Conservation (phyloP, 208 protist species). For the Tritrichomonas foetus region DNA sequence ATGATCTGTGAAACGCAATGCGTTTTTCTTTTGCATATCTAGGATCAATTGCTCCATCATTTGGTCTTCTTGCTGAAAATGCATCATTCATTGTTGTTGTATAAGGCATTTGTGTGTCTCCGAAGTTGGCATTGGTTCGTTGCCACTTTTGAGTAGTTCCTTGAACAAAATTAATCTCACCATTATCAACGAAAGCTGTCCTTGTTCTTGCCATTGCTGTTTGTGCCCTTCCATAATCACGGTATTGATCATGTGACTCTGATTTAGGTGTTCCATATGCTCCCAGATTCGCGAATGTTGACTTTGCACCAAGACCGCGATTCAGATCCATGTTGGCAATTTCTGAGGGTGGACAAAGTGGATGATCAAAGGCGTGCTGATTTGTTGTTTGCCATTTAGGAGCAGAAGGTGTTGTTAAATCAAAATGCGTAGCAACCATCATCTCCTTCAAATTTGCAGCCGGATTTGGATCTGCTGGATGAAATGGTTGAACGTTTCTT, state of each 20-base stretch:
- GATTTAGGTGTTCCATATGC: constrained; percentile 3
- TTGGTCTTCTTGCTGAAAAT: background rate
- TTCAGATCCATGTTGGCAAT: background rate
- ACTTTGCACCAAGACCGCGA: background rate
- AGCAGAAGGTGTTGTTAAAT: background rate
- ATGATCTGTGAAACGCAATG: background rate
- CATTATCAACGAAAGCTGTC: background rate
- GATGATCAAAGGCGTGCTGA: background rate
- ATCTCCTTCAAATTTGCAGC: background rate
- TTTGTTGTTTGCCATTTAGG: constrained; percentile 34
- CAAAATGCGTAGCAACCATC: background rate
- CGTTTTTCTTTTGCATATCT: background rate
- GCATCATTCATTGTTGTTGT: constrained; percentile 11
- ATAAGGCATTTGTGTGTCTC: background rate
- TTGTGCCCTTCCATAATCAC: background rate
- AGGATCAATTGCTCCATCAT: background rate
- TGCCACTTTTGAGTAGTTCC: background rate
- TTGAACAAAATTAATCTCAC: background rate
- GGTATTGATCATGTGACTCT: background rate
- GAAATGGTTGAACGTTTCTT: too few species aligned
- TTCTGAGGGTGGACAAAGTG: background rate
- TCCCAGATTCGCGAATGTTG: background rate
- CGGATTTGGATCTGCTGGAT: background rate
- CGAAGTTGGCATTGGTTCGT: background rate
- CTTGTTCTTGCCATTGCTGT: background rate